A percentile compares a stretch with the other conserved stretches of the same genome.
Evolutionary conservation across 768 basidiomycete genomes (phyloP).

Genomic region (Suillus weaverae): DNA sequence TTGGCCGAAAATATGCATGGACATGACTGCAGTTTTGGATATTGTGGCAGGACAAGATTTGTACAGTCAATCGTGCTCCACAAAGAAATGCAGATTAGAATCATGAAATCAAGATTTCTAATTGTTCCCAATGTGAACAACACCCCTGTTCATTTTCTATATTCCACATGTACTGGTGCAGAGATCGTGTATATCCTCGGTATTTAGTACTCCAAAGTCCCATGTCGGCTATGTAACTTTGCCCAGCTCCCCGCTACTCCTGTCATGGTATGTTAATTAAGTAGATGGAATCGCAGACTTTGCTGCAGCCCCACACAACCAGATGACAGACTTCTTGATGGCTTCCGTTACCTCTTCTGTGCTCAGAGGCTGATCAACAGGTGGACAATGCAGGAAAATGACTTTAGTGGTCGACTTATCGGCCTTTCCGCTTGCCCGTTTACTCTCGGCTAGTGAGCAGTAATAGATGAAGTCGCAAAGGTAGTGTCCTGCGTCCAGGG

Average conservation of each 20-base stretch:
- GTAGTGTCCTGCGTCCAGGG: constrained; percentile 76
- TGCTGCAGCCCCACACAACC: constrained; percentile 43
- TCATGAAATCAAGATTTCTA: background rate
- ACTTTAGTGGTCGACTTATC: constrained; percentile 42
- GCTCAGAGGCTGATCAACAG: constrained; percentile 60
- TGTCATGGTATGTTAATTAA: background rate
- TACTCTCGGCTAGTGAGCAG: constrained; percentile 70
- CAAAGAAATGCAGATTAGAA: background rate
- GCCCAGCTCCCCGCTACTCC: background rate
- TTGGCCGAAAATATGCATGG: constrained; percentile 69
- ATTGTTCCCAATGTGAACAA: background rate
- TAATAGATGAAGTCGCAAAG: constrained; percentile 78
- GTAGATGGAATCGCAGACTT: constrained; percentile 3
- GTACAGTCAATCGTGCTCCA: background rate
- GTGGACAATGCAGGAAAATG: constrained; percentile 72
- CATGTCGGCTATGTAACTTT: constrained; percentile 6
- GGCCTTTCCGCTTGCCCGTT: constrained; percentile 38
- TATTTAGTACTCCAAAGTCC: constrained; percentile 13
- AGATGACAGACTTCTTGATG: constrained; percentile 58
- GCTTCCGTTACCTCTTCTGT: constrained; percentile 70
- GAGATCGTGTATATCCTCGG: constrained; percentile 6
- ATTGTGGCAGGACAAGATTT: background rate
- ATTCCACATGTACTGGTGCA: background rate
- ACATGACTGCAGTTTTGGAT: constrained; percentile 40
- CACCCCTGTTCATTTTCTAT: background rate